Percentiles rank a stretch among this genome's conserved stretches.
phyloP scores from a whole-genome alignment of 208 protist genomes.

The Willaertia magna region DNA sequence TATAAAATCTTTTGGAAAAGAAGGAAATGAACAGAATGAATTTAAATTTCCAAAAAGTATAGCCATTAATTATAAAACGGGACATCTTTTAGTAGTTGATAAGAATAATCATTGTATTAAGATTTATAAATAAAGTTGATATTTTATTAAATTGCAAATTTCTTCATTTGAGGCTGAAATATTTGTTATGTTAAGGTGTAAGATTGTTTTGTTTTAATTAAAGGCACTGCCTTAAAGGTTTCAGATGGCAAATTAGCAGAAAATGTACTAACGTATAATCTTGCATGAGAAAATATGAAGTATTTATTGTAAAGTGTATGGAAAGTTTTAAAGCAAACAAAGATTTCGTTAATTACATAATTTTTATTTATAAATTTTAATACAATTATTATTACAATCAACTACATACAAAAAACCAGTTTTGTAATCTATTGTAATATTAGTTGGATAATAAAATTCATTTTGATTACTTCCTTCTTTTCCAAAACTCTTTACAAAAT shows the following conservation, averaged over 20 bases:
- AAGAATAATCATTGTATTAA: neutral
- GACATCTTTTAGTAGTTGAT: neutral
- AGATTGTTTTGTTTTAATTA: too few relatives aligned
- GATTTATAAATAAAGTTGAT: neutral
- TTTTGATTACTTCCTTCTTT: neutral
- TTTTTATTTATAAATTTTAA: neutral
- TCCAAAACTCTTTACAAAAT: neutral
- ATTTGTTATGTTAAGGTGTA: too few relatives aligned
- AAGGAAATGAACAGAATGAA: neutral
- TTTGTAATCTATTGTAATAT: neutral
- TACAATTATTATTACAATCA: neutral
- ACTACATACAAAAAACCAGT: neutral
- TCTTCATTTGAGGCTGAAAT: too few relatives aligned
- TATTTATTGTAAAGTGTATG: too few relatives aligned
- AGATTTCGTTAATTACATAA: too few relatives aligned
- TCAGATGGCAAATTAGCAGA: too few relatives aligned
- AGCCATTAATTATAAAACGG: neutral
- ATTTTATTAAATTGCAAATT: too few relatives aligned
- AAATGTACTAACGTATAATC: too few relatives aligned
- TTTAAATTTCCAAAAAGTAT: neutral
- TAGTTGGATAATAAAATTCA: neutral
- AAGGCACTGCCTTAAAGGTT: too few relatives aligned
- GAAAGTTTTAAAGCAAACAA: too few relatives aligned
- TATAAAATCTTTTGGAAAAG: neutral
- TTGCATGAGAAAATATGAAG: too few relatives aligned